A percentile compares a stretch with the other conserved stretches of the same genome.
These are phyloP conservation scores for Magnolia changhungtana DNA, from an alignment of 164 flowering plant species.

Conservation along the genomic window DNA sequence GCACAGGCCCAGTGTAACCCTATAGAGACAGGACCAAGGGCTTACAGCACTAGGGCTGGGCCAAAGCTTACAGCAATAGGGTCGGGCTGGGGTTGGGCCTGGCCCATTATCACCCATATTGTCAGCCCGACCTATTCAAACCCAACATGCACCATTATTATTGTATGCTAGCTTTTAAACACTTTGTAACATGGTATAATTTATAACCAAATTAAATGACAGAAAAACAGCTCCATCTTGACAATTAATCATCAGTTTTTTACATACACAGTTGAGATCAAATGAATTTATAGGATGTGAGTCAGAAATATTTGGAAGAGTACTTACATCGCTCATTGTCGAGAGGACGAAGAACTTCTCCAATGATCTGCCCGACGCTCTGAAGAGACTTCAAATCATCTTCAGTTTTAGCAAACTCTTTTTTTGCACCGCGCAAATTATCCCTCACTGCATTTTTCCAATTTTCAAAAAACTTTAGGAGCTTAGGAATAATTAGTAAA, in stretches of 20 bases:
- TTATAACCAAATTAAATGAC: neutral
- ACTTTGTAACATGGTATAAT: neutral
- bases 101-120: neutral
- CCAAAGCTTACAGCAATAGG: too few species aligned
- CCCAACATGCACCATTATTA: neutral
- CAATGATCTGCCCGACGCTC: slow-evolving; percentile 90
- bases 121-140: neutral
- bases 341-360: slow-evolving; percentile 90
- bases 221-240: neutral
- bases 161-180: neutral
- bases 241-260: neutral
- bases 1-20: too few species aligned
- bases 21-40: too few species aligned
- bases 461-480: neutral
- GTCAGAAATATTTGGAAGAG: neutral
- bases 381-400: slow-evolving; percentile 95
- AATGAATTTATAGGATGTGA: neutral
- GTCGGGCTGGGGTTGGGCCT: too few species aligned
- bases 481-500: neutral
- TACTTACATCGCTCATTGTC: slow-evolving; percentile 88
- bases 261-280: neutral
- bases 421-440: slow-evolving; percentile 56
- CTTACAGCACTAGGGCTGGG: too few species aligned
- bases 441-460: slow-evolving; percentile 61
- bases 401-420: slow-evolving; percentile 83